These are phyloP conservation scores for Fagopyrum tataricum DNA, from an alignment of 148 eudicot genomes.

Conservation along the genomic window DNA sequence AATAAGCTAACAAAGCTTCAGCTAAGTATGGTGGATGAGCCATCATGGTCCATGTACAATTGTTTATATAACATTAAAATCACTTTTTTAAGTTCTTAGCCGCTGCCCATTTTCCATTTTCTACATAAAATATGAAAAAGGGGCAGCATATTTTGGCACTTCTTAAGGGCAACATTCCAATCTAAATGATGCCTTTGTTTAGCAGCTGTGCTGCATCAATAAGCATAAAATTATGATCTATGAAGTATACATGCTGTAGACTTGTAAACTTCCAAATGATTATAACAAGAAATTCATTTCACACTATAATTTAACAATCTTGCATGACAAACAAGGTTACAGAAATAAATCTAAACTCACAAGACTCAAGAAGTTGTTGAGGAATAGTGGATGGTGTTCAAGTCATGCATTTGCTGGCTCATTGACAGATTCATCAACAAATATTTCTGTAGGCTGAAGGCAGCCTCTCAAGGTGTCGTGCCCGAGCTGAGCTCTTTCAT, in stretches of 20 bases:
- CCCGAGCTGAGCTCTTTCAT: conserved; percentile 91
- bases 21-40: no score
- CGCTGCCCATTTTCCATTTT: no score
- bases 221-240: not conserved
- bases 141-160: no score
- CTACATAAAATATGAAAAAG: no score
- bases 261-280: not conserved
- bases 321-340: not conserved
- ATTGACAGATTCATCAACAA: conserved; percentile 27
- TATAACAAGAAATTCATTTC: not conserved
- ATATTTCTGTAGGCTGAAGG: conserved; percentile 70
- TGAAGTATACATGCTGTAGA: no score
- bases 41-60: no score
- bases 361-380: not conserved
- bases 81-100: no score
- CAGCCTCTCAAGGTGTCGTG: conserved; percentile 64
- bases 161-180: no score
- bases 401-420: conserved; percentile 12
- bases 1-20: no score
- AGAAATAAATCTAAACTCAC: not conserved
- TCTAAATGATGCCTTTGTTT: no score
- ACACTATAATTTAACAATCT: not conserved
- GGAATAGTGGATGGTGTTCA: not conserved
- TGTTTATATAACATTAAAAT: no score
- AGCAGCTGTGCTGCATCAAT: no score